These are phyloP conservation scores for Amanita exitialis DNA, from an alignment of 768 basidiomycete genomes.

Conservation along the genomic window DNA sequence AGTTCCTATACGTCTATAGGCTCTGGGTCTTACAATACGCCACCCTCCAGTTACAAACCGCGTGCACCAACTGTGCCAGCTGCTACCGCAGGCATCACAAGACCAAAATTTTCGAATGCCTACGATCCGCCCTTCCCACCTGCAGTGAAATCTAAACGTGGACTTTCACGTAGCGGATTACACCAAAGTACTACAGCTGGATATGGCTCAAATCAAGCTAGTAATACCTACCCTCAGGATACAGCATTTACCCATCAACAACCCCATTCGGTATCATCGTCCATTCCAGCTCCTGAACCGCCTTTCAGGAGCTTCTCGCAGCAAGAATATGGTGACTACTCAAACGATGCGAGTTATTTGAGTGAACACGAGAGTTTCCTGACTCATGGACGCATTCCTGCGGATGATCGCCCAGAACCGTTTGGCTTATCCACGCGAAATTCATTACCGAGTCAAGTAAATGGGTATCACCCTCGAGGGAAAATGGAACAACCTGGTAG, in stretches of 20 bases:
- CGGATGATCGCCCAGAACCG: not conserved
- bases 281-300: not conserved
- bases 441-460: not conserved
- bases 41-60: constrained; percentile 2
- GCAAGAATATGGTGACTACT: not conserved
- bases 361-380: not conserved
- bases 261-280: not conserved
- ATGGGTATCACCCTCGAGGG: not conserved
- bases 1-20: not conserved
- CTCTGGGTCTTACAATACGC: not conserved
- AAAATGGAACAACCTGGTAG: not conserved
- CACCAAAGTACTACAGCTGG: not conserved
- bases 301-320: not conserved
- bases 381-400: not conserved
- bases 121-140: constrained; percentile 71
- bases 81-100: constrained; percentile 35
- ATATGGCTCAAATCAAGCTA: not conserved
- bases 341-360: not conserved
- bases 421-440: not conserved
- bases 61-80: constrained; percentile 24
- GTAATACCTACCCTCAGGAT: not conserved
- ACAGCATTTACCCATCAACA: constrained; percentile 2
- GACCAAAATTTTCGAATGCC: constrained; percentile 60
- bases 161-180: not conserved
- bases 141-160: constrained; percentile 18